Percentiles rank a stretch among this genome's conserved stretches.
phyloP scores from a whole-genome alignment of 345 rosid species.

The Trapa bicornis region DNA sequence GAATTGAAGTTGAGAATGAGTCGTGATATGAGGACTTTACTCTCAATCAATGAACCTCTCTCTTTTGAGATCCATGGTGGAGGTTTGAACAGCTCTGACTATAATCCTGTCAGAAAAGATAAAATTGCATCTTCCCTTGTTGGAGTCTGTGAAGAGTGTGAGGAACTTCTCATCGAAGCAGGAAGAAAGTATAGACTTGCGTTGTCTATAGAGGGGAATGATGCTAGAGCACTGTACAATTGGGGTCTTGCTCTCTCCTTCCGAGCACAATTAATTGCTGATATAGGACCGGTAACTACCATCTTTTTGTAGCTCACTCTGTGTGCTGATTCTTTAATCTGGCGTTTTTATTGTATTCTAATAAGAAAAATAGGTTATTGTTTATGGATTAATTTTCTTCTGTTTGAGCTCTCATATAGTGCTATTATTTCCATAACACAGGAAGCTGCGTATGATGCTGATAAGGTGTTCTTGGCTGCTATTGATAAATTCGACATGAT shows the following conservation, averaged over 20 bases:
- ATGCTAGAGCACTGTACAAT: conserved; percentile 50
- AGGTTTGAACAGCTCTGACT: conserved; percentile 17
- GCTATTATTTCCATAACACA: conserved; percentile 9
- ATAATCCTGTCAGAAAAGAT: conserved; percentile 19
- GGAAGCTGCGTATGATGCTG: conserved; percentile 66
- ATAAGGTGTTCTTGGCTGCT: conserved; percentile 64
- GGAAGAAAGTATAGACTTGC: conserved; percentile 56
- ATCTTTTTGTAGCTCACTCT: neutral
- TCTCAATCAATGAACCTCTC: conserved; percentile 23
- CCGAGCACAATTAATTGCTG: conserved; percentile 60
- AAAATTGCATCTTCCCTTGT: conserved; percentile 32
- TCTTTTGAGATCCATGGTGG: conserved; percentile 17
- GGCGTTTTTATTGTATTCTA: neutral
- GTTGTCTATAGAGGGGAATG: conserved; percentile 49
- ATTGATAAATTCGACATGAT: conserved; percentile 57
- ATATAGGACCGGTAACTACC: conserved; percentile 59
- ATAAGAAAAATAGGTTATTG: neutral
- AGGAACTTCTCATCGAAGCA: conserved; percentile 54
- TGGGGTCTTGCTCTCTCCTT: conserved; percentile 73
- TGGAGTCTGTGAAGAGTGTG: conserved; percentile 52
- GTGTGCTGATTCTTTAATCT: neutral
- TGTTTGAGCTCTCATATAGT: neutral
- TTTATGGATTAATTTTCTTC: neutral
- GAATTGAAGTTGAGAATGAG: conserved; percentile 46
- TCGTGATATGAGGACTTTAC: conserved; percentile 44